Evolutionary conservation across 2,329 filamentous ascomycete genomes (phyloP).

Genomic region (Aspergillus fumigatus): DNA sequence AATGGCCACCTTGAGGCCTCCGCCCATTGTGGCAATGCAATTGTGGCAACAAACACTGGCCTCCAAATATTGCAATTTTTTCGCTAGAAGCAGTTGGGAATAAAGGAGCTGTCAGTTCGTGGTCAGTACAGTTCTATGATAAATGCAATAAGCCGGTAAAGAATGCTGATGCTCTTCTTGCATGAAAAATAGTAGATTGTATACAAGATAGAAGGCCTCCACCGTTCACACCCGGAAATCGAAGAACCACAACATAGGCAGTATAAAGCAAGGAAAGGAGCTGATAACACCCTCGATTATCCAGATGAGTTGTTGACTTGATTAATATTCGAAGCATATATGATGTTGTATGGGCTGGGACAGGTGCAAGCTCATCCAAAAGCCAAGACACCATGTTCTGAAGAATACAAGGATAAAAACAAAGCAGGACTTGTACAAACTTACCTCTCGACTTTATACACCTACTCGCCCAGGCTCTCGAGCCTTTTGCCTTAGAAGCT

Average conservation of each 20-base stretch:
- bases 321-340: no score
- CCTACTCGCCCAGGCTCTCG: background rate
- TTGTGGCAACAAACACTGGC: background rate
- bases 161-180: background rate
- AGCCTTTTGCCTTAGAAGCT: background rate
- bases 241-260: no score
- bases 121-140: background rate
- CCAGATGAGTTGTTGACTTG: no score
- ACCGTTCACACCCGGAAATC: no score
- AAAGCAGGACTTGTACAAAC: background rate
- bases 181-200: background rate
- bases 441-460: background rate
- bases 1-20: conserved; percentile 50
- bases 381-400: background rate
- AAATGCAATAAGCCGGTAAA: background rate
- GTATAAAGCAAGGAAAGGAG: no score
- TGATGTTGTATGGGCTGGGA: no score
- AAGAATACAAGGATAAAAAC: background rate
- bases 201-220: background rate
- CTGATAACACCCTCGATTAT: no score
- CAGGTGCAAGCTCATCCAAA: no score
- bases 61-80: background rate
- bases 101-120: background rate
- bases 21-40: conserved; percentile 24
- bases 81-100: background rate